These are phyloP conservation scores for Rhododendron mucronatum DNA, from an alignment of 148 eudicot genomes.

Conservation along the genomic window DNA sequence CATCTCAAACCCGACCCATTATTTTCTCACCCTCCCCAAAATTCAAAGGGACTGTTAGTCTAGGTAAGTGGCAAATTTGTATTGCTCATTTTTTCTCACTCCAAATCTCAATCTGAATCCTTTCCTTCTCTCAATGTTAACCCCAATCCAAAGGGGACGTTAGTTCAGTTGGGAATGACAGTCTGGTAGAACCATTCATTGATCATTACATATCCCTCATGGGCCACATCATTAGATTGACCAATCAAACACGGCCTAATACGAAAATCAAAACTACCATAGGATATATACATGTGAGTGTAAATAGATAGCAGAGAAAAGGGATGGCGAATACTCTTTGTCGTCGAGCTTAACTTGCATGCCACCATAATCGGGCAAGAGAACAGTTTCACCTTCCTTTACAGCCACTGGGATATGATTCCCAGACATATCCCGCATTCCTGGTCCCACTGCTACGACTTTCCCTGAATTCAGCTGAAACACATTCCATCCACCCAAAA, in stretches of 20 bases:
- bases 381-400: constrained; percentile 85
- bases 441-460: constrained; percentile 86
- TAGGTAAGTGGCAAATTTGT: neutral
- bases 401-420: constrained; percentile 53
- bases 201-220: neutral
- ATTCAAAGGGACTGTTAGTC: neutral
- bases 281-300: neutral
- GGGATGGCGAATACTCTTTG: constrained; percentile 45
- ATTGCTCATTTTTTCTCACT: neutral
- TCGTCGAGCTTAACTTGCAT: constrained; percentile 78
- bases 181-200: neutral
- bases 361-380: constrained; percentile 85
- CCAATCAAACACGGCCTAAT: neutral
- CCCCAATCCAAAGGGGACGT: neutral
- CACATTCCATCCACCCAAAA: neutral
- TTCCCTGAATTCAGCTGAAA: constrained; percentile 73
- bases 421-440: constrained; percentile 44
- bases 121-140: neutral
- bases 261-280: neutral
- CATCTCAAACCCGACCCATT: neutral
- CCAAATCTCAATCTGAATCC: neutral
- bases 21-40: neutral
- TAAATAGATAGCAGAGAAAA: neutral
- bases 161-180: neutral
- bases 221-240: neutral